Conservation (phyloP, 192 early-diverging fungal species). For the Linnemannia elongata region DNA sequence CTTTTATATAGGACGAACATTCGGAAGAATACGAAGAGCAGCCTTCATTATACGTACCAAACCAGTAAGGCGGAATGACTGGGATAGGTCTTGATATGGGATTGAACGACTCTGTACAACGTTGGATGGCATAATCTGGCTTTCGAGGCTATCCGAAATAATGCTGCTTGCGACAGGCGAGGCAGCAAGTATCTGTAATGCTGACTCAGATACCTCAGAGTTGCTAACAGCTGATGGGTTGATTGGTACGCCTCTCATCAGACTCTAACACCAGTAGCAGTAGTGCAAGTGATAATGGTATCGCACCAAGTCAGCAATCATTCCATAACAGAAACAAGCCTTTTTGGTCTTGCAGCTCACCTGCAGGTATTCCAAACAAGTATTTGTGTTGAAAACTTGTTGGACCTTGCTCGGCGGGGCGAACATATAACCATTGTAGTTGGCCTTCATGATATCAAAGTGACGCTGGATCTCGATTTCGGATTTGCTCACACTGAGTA, state of each 20-base stretch:
- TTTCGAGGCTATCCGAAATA: constrained; percentile 15
- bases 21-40: not conserved
- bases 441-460: constrained; percentile 34
- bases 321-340: constrained; percentile 13
- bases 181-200: constrained; percentile 43
- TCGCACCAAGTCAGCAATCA: not conserved
- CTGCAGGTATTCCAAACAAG: constrained; percentile 52
- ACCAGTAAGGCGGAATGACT: constrained; percentile 28
- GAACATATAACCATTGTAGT: constrained; percentile 43
- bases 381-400: constrained; percentile 49
- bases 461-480: constrained; percentile 18
- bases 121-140: constrained; percentile 10
- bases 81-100: constrained; percentile 6
- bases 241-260: constrained; percentile 11
- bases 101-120: constrained; percentile 16
- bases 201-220: constrained; percentile 43
- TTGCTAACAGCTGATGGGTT: constrained; percentile 32
- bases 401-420: constrained; percentile 11
- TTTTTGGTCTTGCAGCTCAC: constrained; percentile 16
- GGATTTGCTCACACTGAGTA: constrained; percentile 14
- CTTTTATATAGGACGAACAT: constrained; percentile 12
- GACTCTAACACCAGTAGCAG: constrained; percentile 23
- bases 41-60: constrained; percentile 32
- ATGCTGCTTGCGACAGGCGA: constrained; percentile 44
- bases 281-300: constrained; percentile 16